Base-by-base conservation (phyloP, 306 rosid species). In the Begonia peltatifolia region DNA sequence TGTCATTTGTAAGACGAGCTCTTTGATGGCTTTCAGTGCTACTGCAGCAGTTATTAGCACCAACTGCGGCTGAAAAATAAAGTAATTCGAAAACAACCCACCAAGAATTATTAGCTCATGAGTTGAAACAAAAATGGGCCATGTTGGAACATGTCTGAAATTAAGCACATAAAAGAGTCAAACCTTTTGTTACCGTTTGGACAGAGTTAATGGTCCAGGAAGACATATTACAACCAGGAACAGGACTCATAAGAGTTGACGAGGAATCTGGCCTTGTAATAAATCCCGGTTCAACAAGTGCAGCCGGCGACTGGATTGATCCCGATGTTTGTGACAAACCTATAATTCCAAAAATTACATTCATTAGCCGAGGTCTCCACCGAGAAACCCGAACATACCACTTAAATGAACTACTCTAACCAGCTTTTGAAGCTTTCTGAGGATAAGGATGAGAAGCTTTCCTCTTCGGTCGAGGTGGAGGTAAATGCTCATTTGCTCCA, bases 401-500 rank as follows among this genome's bases (percentile, higher is more conserved):
- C 55, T 56, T 4, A 47, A 52, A 52, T 6, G 36, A 68, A 46
- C 42, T n/a, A 23, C 54, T 53, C 52, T 15, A 11, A 83, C 95
- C 87, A 59, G 63, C 83, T 83, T 85, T 85, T 17, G 95, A 72
- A 57, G 97, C 97, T 69, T 90, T 90, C 68, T 90, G 95, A 47
- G 97, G 97, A 72, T 90, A 90, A 47, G 97, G 97, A 74, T 85
- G 95, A 60, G 95, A 65, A 50, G 97, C 94, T 70, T 90, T 90
- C 76, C 95, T 72, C 59, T 90, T 90, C 13, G 97, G 97, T 53
- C 97, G 87, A 55, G 95, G 97, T 4, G 97, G 97, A 54, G 97
- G 97, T 56, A 90, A 78, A 78, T 90, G 97, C 55, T 90, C 97
- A 48, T 70, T 75, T 41, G 90, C 66, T 65, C 97, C 95, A 62